phyloP scores from a whole-genome alignment of 1,139 yeast genomes.

The Protomyces inouyei region DNA sequence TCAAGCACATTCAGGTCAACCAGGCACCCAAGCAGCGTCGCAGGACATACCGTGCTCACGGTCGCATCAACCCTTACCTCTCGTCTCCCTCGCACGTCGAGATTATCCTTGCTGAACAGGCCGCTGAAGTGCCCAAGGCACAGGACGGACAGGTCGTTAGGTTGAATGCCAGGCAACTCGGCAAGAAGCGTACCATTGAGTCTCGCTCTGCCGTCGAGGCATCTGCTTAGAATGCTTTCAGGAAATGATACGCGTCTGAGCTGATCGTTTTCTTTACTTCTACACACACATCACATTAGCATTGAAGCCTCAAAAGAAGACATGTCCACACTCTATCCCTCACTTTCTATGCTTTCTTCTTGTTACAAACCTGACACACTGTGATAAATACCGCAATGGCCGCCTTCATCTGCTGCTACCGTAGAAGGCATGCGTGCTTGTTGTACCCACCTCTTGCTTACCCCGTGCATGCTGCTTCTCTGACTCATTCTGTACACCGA shows the following conservation, averaged over 20 bases:
- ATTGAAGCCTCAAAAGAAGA: background rate
- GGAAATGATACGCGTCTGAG: too few species aligned
- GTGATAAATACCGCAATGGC: too few species aligned
- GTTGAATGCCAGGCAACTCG: slow-evolving; percentile 26
- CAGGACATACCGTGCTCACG: slow-evolving; percentile 99
- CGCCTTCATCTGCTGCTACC: background rate
- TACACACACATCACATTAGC: background rate
- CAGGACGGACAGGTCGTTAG: slow-evolving; percentile 45
- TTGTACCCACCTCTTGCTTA: background rate
- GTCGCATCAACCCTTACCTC: slow-evolving; percentile 99
- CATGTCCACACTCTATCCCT: too few species aligned
- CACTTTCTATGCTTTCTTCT: too few species aligned
- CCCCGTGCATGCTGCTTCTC: background rate
- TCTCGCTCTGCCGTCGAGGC: slow-evolving; percentile 7
- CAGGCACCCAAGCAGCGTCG: slow-evolving; percentile 99
- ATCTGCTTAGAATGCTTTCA: background rate
- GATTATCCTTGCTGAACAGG: slow-evolving; percentile 92
- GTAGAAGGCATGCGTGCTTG: background rate
- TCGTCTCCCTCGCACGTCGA: slow-evolving; percentile 99
- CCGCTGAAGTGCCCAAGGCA: slow-evolving; percentile 91
- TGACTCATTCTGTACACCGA: background rate
- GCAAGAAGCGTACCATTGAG: slow-evolving; percentile 24
- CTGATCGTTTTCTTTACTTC: background rate
- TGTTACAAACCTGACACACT: too few species aligned
- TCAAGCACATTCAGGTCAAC: slow-evolving; percentile 99